Percentiles rank a stretch among this genome's conserved stretches.
These are phyloP conservation scores for Miscanthus lutarioriparius DNA, from an alignment of 176 grass and related monocot genomes.

Conservation along the genomic window DNA sequence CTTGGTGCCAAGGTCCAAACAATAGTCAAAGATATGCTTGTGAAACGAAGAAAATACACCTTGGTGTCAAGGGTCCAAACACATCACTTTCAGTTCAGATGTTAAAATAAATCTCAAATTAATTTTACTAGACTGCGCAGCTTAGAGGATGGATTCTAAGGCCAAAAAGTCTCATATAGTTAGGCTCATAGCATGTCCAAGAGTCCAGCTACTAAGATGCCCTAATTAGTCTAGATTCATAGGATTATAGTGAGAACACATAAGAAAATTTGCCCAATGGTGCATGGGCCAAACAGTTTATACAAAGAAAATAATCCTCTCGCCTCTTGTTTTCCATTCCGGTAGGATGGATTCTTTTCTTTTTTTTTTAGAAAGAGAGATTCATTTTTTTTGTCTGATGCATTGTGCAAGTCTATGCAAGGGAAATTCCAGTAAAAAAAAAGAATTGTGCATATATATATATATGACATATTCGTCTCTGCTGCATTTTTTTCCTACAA, in stretches of 20 bases:
- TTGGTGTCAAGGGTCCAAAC: slow-evolving; percentile 20
- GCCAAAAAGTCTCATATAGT: background rate
- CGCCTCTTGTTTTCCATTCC: background rate
- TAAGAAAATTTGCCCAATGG: background rate
- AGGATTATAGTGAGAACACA: background rate
- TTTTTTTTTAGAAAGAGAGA: no score
- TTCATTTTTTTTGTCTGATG: no score
- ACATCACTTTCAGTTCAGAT: slow-evolving; percentile 23
- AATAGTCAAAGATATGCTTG: slow-evolving; percentile 23
- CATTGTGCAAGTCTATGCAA: background rate
- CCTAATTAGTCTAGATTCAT: slow-evolving; percentile 16
- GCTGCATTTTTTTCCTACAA: background rate
- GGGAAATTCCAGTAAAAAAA: background rate
- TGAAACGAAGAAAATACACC: background rate
- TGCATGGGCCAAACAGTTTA: background rate
- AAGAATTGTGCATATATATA: background rate
- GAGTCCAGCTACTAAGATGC: background rate
- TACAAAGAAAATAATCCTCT: background rate
- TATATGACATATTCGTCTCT: background rate
- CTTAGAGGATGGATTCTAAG: background rate
- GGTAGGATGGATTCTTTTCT: background rate
- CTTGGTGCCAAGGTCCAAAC: slow-evolving; percentile 12
- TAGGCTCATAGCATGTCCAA: slow-evolving; percentile 15
- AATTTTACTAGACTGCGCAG: background rate
- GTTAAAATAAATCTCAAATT: background rate